phyloP scores from a whole-genome alignment of 805 yeast genomes.

The Naumovozyma baii region DNA sequence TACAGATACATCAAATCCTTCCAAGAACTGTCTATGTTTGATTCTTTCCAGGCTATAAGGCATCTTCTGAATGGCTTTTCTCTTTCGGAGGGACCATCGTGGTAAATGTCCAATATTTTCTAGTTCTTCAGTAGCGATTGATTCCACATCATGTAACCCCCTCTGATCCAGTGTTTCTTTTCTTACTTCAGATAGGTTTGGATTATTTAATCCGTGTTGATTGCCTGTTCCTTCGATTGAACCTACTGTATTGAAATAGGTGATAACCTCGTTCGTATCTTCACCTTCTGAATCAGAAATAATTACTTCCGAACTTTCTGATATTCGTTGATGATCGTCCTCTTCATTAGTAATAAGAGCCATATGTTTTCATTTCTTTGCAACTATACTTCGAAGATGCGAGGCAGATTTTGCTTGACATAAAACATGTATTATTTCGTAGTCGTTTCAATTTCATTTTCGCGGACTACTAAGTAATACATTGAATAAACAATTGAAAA shows the following conservation, averaged over 20 bases:
- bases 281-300: constrained; percentile 21
- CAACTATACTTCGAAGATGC: no score
- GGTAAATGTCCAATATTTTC: no score
- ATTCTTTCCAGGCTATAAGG: constrained; percentile 30
- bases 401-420: no score
- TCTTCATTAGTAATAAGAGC: background rate
- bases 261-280: background rate
- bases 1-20: constrained; percentile 23
- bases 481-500: no score
- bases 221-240: background rate
- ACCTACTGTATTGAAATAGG: background rate
- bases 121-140: background rate
- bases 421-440: no score
- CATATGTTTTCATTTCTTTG: background rate
- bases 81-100: constrained; percentile 21
- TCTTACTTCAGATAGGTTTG: no score
- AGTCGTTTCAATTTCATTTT: no score
- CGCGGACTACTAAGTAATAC: no score
- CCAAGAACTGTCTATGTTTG: constrained; percentile 23
- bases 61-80: constrained; percentile 29
- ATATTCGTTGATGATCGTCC: background rate
- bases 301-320: background rate
- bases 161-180: no score
- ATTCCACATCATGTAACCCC: no score
- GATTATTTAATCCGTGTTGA: no score